Evolutionary conservation across 2,329 filamentous ascomycete species (phyloP).

Genomic region (Mycocentrospora acerina): DNA sequence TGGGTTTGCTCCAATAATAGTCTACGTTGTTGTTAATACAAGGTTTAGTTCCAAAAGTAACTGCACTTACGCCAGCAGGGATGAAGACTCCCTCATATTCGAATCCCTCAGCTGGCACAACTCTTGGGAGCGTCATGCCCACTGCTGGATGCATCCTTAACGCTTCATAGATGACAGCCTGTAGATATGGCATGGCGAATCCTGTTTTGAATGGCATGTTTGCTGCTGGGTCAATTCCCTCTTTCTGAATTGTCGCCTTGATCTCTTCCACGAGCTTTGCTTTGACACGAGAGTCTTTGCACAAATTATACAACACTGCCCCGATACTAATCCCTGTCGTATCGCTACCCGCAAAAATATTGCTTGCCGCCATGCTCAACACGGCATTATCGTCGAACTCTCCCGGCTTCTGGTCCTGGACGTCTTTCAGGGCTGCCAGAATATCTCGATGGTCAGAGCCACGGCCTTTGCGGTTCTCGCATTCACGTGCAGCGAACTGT

Average conservation of each 20-base stretch:
- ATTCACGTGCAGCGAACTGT: constrained; percentile 25
- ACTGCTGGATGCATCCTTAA: constrained; percentile 23
- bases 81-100: constrained; percentile 12
- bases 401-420: constrained; percentile 38
- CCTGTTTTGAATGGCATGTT: constrained; percentile 15
- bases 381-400: constrained; percentile 41
- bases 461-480: constrained; percentile 7
- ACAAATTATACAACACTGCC: constrained; percentile 22
- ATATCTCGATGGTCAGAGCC: constrained; percentile 36
- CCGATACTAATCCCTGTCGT: constrained; percentile 45
- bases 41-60: too few species aligned
- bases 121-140: constrained; percentile 17
- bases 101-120: constrained; percentile 16
- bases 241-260: constrained; percentile 6
- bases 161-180: constrained; percentile 23
- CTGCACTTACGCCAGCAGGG: constrained; percentile 10
- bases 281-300: constrained; percentile 16
- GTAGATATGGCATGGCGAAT: constrained; percentile 22
- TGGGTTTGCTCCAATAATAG: constrained; percentile 12
- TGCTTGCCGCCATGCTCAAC: constrained; percentile 39
- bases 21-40: constrained; percentile 1
- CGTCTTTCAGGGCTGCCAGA: constrained; percentile 39
- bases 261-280: constrained; percentile 19
- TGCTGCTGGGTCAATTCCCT: background rate
- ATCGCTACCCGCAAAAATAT: constrained; percentile 46